Base-by-base conservation (phyloP, 1,139 yeast genomes). In the Yamadazyma taylorii region DNA sequence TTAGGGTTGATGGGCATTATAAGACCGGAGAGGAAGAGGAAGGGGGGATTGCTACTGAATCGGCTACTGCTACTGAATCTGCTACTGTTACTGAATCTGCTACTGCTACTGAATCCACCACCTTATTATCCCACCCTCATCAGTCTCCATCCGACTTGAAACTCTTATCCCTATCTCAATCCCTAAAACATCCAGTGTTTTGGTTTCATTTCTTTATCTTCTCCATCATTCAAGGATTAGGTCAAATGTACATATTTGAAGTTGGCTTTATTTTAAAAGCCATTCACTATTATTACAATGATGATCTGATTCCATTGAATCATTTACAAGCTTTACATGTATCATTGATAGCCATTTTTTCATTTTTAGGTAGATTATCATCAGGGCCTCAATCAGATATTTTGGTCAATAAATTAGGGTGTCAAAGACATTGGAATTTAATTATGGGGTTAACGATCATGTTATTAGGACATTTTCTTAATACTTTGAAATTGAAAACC, bases 241-340 rank as follows among this genome's bases (percentile, higher is more conserved):
- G 94, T 8, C 92, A 85, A 55, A 79, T 84, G 73, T 85, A 83
- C 54, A 85, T 85, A 22, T 83, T 77, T 51, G 77, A 86, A 4
- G 79, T 85, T 35, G 95, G 95, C 0, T 84, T 78, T 50, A 72
- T 85, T 30, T 78, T 83, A 17, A 75, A 78, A 46, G 85, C 89
- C 1, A 44, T 58, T 22, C 60, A 50, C 39, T 55, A 51, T 40
- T 55, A 56, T 35, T 66, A 64, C 38, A 40, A 19, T 14, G 45
- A 23, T 41, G 48, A 34, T 17, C 48, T 55, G 21, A 29, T 35
- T 8, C 41, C 57, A 4, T 56, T 65, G 32, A 65, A 67, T 36
- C 58, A 71, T 3, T 61, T 74, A 17, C 94, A 85, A 54, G 83
- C 88, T 0, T 47, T 79, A 16, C 94, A 85, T 52, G 94, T 85